Conservation (phyloP, 208 protist species). For the Crithidia expoeki region DNA sequence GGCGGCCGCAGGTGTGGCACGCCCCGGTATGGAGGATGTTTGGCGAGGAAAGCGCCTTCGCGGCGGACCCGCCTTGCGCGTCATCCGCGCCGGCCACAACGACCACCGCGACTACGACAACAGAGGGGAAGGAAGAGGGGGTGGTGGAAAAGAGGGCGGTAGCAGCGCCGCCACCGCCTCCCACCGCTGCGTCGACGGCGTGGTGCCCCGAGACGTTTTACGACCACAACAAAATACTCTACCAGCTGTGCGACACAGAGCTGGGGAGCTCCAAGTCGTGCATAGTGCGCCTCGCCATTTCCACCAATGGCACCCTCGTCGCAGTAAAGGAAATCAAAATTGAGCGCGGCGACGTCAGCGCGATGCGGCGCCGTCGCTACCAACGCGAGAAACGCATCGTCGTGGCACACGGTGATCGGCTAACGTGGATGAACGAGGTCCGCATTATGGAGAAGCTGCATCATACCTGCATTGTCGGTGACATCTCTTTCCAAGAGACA, state of each 20-base stretch:
- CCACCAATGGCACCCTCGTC: slow-evolving; percentile 59
- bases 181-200: neutral
- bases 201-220: slow-evolving; percentile 32
- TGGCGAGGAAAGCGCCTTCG: slow-evolving; percentile 4
- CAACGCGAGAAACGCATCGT: slow-evolving; percentile 35
- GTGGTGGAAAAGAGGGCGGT: neutral
- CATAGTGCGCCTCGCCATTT: slow-evolving; percentile 63
- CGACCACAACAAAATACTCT: slow-evolving; percentile 46
- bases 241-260: slow-evolving; percentile 47
- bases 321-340: slow-evolving; percentile 62
- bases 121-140: too few relatives aligned
- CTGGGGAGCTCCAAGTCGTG: slow-evolving; percentile 54
- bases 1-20: slow-evolving; percentile 13
- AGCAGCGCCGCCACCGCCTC: neutral
- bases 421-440: slow-evolving; percentile 50
- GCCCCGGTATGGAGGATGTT: slow-evolving; percentile 16
- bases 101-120: neutral
- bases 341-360: slow-evolving; percentile 16
- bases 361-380: slow-evolving; percentile 22
- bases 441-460: slow-evolving; percentile 58
- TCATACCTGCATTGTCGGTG: slow-evolving; percentile 93
- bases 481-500: slow-evolving; percentile 84
- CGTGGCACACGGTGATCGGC: slow-evolving; percentile 17
- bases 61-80: neutral
- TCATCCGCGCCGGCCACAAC: neutral